Evolutionary conservation across 371 early-diverging fungal genomes (phyloP), one percentile per base, ranked within the genome.

Genomic region (Syncephalastrum racemosum): DNA sequence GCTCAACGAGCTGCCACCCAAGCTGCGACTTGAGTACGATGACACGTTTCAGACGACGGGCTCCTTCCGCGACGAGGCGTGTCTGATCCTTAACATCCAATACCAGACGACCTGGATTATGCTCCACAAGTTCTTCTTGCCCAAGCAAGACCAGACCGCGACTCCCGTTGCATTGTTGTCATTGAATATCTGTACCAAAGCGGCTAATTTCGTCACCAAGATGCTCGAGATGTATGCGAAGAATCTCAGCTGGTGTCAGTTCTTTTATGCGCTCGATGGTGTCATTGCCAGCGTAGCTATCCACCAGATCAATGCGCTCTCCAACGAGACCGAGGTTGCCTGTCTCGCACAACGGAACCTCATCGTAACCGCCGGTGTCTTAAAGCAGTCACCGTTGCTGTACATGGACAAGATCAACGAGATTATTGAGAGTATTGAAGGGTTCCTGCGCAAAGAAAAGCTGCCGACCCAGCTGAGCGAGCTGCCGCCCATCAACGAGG

Each of bases 341-440:
- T 54, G 41, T 25, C 66, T 75, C 36, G 75, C 79, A 13, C 74
- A 72, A 19, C 71, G 67, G 20, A 76, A 79, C 44, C 52, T 79
- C 44, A 68, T 79, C 15, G 54, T 70, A 8, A 79, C 77, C 2
- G 70, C 70, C 31, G 51, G 64, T 48, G 63, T 79, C 4, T 53
- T 79, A 4, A 60, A 67, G 24, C 56, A 70, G 4, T 81, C 79
- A 4, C 85, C 81, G 12, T 64, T 77, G 15, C 53, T 68, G 0
- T 79, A 82, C 24, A 81, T 79, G 77, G 71, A 70, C 7, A 79
- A 79, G 56, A 67, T 84, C 45, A 62, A 67, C 50, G 68, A 60
- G 60, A 75, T 68, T 58, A 73, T 69, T 58, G 67, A 64, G 54
- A 69, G 58, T 61, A 77, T 68, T 43, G 72, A 63, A 36, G 68